These are phyloP conservation scores for Suaeda aralocaspica DNA, from an alignment of 148 eudicot species.

Conservation along the genomic window DNA sequence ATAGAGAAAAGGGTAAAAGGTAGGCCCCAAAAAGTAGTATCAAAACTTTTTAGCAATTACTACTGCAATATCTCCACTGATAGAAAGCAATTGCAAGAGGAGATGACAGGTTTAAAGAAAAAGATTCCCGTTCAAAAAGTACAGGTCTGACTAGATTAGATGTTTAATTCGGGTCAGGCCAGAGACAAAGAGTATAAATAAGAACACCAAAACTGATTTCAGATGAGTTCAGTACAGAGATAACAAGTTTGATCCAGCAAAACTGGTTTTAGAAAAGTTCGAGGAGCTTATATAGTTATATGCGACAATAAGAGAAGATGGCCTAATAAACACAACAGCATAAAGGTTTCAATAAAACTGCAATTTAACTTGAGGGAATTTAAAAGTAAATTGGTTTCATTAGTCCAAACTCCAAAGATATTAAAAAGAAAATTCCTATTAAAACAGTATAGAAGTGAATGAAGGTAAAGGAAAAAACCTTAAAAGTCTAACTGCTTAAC, in stretches of 20 bases:
- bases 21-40: background rate
- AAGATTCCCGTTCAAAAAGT: background rate
- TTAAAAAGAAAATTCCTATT: background rate
- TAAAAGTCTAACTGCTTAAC: no score
- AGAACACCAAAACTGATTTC: background rate
- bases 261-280: background rate
- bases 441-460: background rate
- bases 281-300: background rate
- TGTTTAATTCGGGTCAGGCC: background rate
- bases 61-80: background rate
- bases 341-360: background rate
- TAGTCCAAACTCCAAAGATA: slow-evolving; percentile 1
- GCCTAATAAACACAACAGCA: background rate
- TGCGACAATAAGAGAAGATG: background rate
- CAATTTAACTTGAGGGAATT: background rate
- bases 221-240: background rate
- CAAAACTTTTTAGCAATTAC: background rate
- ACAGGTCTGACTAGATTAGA: background rate
- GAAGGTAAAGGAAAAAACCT: background rate
- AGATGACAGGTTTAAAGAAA: background rate
- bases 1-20: background rate
- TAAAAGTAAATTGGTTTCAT: background rate
- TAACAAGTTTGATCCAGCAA: background rate
- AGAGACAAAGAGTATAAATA: background rate
- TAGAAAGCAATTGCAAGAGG: background rate